Evolutionary conservation across 805 yeast genomes (phyloP), one percentile per base, ranked within the genome.

Genomic region (Saccharomycopsis sp.): DNA sequence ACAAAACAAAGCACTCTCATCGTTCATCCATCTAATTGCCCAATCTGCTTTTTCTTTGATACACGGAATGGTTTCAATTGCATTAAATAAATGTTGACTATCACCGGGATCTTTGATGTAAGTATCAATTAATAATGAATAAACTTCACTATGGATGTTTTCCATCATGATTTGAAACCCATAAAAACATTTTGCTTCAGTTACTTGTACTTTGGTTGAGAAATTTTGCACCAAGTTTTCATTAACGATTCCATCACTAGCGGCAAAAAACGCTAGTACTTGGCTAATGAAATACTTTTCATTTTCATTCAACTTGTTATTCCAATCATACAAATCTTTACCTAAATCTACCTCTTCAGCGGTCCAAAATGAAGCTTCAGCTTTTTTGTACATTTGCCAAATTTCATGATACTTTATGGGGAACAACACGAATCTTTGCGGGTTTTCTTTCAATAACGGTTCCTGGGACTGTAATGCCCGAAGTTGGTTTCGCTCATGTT

Each of bases 81-180:
- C 98, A 57, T 88, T 86, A 69, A 89, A 85, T 61, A 92, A 70
- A 63, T 70, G 84, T 48, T 82, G 84, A 46, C 88, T 73, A 70
- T 89, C 95, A 64, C 81, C 77, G 52, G 95, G 87, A 67, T 89
- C 97, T 69, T 87, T 87, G 63, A 89, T 83, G 65, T 89, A 89
- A 27, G 95, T 76, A 62, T 89, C 98, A 52, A 89, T 86, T 58
- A 92, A 74, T 52, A 89, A 68, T 5, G 97, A 89, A 68, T 89
- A 89, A 33, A 96, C 89, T 69, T 89, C 98, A 14, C 96, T 79
- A 65, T 89, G 98, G 58, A 89, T 89, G 72, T 92, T 89, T 69
- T 89, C 98, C 88, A 92, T 92, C 97, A 89, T 89, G 64, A 89
- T 89, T 70, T 89, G 98, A 83, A 92, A 89, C 34, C 98, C 98